Conservation (phyloP, 2,329 filamentous ascomycete genomes). For the Capronia americana region DNA sequence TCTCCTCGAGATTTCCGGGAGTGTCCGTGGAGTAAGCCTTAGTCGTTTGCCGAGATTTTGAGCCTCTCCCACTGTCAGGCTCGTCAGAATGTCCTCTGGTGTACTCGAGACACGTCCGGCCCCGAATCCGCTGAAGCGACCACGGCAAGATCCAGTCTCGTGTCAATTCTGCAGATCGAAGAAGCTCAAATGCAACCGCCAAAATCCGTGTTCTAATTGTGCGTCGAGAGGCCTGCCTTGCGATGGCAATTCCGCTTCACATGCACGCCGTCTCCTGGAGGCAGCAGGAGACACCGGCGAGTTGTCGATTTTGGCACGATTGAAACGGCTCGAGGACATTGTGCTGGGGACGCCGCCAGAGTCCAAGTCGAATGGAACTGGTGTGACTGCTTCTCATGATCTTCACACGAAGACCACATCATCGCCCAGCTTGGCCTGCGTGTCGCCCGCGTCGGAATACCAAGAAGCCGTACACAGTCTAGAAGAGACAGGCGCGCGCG, state of each 20-base stretch:
- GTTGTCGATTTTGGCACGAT: slow-evolving; percentile 32
- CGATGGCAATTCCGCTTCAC: slow-evolving; percentile 21
- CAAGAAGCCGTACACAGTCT: slow-evolving; percentile 30
- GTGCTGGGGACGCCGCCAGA: slow-evolving; percentile 24
- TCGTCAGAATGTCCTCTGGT: background rate
- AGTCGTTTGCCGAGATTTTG: background rate
- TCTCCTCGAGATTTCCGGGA: background rate
- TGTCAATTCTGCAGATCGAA: slow-evolving; percentile 49
- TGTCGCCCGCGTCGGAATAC: slow-evolving; percentile 31
- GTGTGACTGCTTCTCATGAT: background rate
- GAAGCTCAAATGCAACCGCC: slow-evolving; percentile 62
- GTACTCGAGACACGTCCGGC: background rate
- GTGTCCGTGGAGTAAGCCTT: background rate
- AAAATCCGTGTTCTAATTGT: slow-evolving; percentile 59
- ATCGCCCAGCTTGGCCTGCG: slow-evolving; percentile 13
- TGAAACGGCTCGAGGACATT: slow-evolving; percentile 37
- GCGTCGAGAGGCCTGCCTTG: slow-evolving; percentile 43
- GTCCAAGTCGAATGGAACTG: background rate
- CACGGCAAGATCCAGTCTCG: slow-evolving; percentile 49
- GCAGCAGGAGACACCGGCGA: slow-evolving; percentile 17
- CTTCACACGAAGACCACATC: background rate
- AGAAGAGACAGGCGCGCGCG: slow-evolving; percentile 20
- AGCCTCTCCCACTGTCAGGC: background rate
- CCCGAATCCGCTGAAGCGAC: slow-evolving; percentile 32
- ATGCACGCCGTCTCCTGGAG: slow-evolving; percentile 6